These are phyloP conservation scores for Trichoderma erinaceum DNA, from an alignment of 495 filamentous ascomycete species.

Conservation along the genomic window DNA sequence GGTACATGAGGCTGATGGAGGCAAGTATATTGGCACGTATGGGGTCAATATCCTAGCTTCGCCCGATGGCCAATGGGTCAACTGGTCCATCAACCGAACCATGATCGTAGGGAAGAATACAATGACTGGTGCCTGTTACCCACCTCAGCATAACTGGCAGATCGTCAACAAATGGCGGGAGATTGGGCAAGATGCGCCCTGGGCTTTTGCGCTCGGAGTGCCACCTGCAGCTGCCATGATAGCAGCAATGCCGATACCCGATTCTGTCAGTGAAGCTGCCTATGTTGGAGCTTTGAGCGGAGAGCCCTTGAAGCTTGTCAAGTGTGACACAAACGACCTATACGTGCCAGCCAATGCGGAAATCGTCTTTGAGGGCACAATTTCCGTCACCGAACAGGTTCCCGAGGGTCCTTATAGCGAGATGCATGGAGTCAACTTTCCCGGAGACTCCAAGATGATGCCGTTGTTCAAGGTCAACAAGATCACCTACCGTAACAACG, in stretches of 20 bases:
- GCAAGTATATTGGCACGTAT: conserved; percentile 38
- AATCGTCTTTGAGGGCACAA: conserved; percentile 36
- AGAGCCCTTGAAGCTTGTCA: conserved; percentile 32
- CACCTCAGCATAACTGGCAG: conserved; percentile 32
- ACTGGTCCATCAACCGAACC: conserved; percentile 40
- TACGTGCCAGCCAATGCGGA: conserved; percentile 36
- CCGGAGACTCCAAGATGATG: conserved; percentile 25
- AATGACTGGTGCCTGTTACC: conserved; percentile 30
- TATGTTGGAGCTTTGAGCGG: conserved; percentile 38
- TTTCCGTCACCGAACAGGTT: conserved; percentile 31
- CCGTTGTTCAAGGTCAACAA: conserved; percentile 33
- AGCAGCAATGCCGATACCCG: conserved; percentile 35
- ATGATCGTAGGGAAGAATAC: conserved; percentile 33
- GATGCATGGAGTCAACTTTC: conserved; percentile 36
- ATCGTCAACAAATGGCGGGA: conserved; percentile 38
- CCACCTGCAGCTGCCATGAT: conserved; percentile 39
- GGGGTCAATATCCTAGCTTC: conserved; percentile 36
- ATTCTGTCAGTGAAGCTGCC: conserved; percentile 31
- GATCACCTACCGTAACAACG: conserved; percentile 37
- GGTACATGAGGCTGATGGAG: conserved; percentile 33
- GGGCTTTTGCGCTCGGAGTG: conserved; percentile 34
- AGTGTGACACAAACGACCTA: conserved; percentile 38
- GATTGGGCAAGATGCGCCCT: conserved; percentile 32
- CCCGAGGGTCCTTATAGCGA: conserved; percentile 37
- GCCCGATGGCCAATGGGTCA: conserved; percentile 36